These are phyloP conservation scores for Lactarius indigo DNA, from an alignment of 768 basidiomycete genomes.

Conservation along the genomic window DNA sequence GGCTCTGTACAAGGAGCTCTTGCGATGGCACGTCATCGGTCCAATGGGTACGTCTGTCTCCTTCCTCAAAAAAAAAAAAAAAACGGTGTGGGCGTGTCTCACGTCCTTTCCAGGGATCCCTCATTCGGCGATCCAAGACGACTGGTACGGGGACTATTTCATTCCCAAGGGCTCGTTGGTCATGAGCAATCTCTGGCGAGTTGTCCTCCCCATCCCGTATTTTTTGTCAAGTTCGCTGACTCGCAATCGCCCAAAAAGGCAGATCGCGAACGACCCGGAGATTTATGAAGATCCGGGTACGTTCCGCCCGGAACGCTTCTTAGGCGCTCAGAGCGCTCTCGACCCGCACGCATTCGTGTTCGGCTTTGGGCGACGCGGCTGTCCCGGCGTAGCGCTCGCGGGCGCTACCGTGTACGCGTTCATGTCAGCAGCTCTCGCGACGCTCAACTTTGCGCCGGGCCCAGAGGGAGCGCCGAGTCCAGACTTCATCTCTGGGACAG, in stretches of 20 bases:
- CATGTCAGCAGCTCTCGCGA: slow-evolving; percentile 10
- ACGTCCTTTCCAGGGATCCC: slow-evolving; percentile 8
- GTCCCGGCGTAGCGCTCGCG: slow-evolving; percentile 11
- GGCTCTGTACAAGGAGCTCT: slow-evolving; percentile 28
- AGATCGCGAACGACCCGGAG: slow-evolving; percentile 16
- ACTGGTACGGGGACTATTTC: slow-evolving; percentile 23
- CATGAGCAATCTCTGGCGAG: slow-evolving; percentile 27
- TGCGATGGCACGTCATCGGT: slow-evolving; percentile 29
- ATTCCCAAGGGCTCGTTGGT: slow-evolving; percentile 28
- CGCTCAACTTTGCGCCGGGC: slow-evolving; percentile 1
- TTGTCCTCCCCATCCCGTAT: background rate
- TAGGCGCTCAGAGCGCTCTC: slow-evolving; percentile 6
- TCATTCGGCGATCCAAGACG: slow-evolving; percentile 21
- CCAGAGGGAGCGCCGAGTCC: slow-evolving; percentile 1
- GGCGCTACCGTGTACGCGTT: slow-evolving; percentile 7
- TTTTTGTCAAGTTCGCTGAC: too few relatives aligned
- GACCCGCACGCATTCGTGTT: slow-evolving; percentile 21
- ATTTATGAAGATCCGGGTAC: slow-evolving; percentile 19
- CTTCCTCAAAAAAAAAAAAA: background rate
- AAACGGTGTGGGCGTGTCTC: background rate
- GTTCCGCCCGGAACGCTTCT: slow-evolving; percentile 26
- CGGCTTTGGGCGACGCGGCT: slow-evolving; percentile 21
- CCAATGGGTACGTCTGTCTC: slow-evolving; percentile 18
- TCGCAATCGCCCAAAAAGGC: background rate
- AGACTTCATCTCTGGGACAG: slow-evolving; percentile 13